A percentile compares a stretch with the other conserved stretches of the same genome.
These are phyloP conservation scores for Daldinia sp. DNA, from an alignment of 2,329 filamentous ascomycete species.

Conservation along the genomic window DNA sequence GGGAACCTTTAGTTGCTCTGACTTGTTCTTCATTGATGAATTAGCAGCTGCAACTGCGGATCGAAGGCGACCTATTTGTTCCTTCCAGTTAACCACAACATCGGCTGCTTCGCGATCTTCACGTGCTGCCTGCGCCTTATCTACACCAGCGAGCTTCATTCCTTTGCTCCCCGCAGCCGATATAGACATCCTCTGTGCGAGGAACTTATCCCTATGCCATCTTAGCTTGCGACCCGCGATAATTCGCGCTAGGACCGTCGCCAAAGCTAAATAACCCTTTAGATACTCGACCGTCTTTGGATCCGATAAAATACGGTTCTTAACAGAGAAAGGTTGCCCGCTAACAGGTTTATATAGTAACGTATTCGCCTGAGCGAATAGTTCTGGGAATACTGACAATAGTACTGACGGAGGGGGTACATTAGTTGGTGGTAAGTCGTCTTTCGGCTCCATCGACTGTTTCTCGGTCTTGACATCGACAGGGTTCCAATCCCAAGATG, in stretches of 20 bases:
- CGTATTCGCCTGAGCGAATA: constrained; percentile 72
- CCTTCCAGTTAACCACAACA: constrained; percentile 77
- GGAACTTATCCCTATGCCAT: constrained; percentile 88
- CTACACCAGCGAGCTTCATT: constrained; percentile 90
- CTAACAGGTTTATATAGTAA: constrained; percentile 72
- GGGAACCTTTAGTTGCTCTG: constrained; percentile 63
- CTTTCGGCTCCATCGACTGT: constrained; percentile 39
- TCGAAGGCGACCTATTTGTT: constrained; percentile 77
- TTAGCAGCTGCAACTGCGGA: constrained; percentile 75
- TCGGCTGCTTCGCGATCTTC: constrained; percentile 88
- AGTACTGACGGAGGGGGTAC: constrained; percentile 88
- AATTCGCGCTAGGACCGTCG: constrained; percentile 76
- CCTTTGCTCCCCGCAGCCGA: constrained; percentile 78
- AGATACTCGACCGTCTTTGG: constrained; percentile 70
- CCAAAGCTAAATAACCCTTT: constrained; percentile 68
- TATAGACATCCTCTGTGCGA: constrained; percentile 90
- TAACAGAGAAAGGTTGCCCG: constrained; percentile 63
- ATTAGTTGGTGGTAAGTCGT: constrained; percentile 75
- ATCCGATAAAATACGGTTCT: constrained; percentile 70
- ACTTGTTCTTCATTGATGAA: constrained; percentile 48
- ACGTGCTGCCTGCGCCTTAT: constrained; percentile 80
- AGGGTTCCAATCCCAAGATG: constrained; percentile 61
- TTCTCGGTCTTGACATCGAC: constrained; percentile 47
- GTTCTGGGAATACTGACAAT: constrained; percentile 75
- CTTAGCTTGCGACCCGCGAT: constrained; percentile 85